A percentile compares a stretch with the other conserved stretches of the same genome.
These are phyloP conservation scores for Escovopsis sp. DNA, from an alignment of 2,329 filamentous ascomycete genomes.

Conservation along the genomic window DNA sequence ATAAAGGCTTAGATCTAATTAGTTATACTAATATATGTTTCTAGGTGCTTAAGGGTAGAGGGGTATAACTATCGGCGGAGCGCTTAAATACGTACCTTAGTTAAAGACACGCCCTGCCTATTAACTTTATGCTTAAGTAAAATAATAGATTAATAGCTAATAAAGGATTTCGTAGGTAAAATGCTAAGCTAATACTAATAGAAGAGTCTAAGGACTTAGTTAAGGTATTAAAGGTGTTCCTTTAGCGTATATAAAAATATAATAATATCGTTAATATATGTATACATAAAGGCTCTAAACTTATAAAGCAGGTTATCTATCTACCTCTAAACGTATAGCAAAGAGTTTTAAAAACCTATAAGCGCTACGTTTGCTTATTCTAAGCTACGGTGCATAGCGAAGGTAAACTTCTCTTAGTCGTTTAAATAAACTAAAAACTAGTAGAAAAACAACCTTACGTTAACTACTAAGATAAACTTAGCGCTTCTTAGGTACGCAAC, in stretches of 20 bases:
- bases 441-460: no score
- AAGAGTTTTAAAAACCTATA: conserved; percentile 1
- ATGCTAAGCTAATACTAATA: not conserved
- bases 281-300: not conserved
- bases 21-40: not conserved
- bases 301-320: not conserved
- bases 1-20: not conserved
- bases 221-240: not conserved
- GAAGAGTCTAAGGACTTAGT: not conserved
- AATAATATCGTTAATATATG: not conserved
- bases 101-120: not conserved
- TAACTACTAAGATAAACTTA: not conserved
- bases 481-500: no score
- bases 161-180: not conserved
- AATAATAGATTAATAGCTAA: not conserved
- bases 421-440: no score
- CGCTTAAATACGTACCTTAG: no score
- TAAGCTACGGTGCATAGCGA: no score
- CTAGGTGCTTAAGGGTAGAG: no score
- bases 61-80: not conserved
- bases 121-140: not conserved
- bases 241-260: no score
- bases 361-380: not conserved
- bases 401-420: not conserved
- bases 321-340: not conserved